Evolutionary conservation across 1,284 basidiomycete genomes (phyloP).

Genomic region (Sparassis latifolia): DNA sequence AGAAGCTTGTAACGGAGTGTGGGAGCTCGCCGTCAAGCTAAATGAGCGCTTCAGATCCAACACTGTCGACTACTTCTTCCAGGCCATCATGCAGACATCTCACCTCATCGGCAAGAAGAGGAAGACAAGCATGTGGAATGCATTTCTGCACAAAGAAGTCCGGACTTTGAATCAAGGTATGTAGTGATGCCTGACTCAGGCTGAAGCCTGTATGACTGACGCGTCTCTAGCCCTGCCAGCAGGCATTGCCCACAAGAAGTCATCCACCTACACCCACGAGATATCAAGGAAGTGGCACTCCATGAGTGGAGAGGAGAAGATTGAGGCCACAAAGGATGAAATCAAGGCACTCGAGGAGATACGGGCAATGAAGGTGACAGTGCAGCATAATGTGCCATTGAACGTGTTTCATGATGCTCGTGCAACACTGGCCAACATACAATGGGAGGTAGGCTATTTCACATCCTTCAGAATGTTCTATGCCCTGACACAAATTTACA

Average conservation of each 20-base stretch:
- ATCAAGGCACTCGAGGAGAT: conserved; percentile 4
- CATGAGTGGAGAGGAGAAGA: conserved; percentile 2
- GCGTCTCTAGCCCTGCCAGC: background rate
- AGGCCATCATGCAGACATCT: background rate
- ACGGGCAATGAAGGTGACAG: background rate
- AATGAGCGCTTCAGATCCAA: background rate
- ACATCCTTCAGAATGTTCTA: background rate
- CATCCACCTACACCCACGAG: background rate
- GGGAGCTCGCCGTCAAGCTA: background rate
- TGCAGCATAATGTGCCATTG: conserved; percentile 1
- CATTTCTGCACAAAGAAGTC: background rate
- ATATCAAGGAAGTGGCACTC: conserved; percentile 1
- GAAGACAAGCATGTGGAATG: conserved; percentile 2
- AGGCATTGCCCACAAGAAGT: background rate
- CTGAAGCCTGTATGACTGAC: background rate
- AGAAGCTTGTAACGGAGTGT: background rate
- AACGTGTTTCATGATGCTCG: background rate
- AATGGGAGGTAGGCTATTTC: background rate
- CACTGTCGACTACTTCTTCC: background rate
- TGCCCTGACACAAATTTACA: background rate
- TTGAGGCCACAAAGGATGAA: background rate
- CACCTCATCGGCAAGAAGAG: background rate
- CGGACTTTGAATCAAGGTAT: background rate
- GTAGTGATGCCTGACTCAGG: background rate
- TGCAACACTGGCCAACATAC: background rate